Percentiles rank a stretch among this genome's conserved stretches.
These are phyloP conservation scores for Paramecium octaurelia DNA, from an alignment of 73 alveolate genomes.

Conservation along the genomic window DNA sequence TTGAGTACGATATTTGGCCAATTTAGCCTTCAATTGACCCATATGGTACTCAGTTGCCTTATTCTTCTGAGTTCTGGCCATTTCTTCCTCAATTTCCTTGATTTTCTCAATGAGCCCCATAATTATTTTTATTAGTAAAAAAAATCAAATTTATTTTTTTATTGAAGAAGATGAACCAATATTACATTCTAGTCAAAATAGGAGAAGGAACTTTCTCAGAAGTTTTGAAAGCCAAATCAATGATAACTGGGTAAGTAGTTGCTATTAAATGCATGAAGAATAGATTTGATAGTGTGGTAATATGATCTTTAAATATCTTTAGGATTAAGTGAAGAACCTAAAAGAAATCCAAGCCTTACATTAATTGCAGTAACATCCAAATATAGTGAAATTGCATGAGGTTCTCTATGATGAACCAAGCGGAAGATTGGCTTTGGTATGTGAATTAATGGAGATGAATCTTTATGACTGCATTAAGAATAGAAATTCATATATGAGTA, in stretches of 20 bases:
- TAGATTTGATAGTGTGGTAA: conserved; percentile 68
- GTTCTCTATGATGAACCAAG: conserved; percentile 80
- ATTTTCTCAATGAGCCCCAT: conserved; percentile 97
- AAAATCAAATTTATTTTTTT: background rate
- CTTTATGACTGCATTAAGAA: conserved; percentile 83
- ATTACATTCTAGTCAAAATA: conserved; percentile 17
- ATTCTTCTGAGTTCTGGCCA: conserved; percentile 99
- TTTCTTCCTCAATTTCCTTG: conserved; percentile 95
- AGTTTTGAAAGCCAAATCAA: conserved; percentile 78
- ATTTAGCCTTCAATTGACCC: conserved; percentile 92
- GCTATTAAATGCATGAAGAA: conserved; percentile 90
- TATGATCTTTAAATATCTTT: background rate
- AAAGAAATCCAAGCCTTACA: conserved; percentile 91
- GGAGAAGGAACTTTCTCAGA: conserved; percentile 92
- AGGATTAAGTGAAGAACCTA: conserved; percentile 63
- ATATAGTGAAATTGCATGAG: conserved; percentile 82
- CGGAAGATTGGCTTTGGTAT: conserved; percentile 72
- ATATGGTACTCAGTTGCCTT: conserved; percentile 99
- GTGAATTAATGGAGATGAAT: conserved; percentile 91
- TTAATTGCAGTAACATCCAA: conserved; percentile 83
- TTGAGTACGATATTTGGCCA: conserved; percentile 83
- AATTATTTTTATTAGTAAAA: background rate
- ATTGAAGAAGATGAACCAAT: background rate
- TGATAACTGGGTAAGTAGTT: conserved; percentile 81
- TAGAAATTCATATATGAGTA: conserved; percentile 75